Percentiles rank a stretch among this genome's conserved stretches.
Conservation (phyloP, 331 rosid genomes). For the Cydonia oblonga region DNA sequence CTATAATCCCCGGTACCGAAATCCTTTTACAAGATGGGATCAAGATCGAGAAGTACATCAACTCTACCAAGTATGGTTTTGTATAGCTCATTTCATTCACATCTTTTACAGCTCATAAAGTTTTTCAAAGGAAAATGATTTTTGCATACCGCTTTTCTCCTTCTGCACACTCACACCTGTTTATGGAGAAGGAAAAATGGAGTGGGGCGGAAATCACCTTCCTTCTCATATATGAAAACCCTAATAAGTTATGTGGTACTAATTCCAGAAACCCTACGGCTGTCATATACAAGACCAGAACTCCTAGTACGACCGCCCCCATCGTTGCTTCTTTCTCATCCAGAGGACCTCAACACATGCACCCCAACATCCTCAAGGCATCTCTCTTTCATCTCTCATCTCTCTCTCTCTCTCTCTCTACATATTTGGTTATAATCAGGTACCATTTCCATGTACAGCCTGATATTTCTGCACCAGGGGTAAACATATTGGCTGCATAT, state of each 20-base stretch:
- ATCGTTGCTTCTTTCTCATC: slow-evolving; percentile 69
- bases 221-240: not conserved
- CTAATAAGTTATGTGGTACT: not conserved
- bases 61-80: slow-evolving; percentile 51
- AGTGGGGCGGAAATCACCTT: not conserved
- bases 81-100: not conserved
- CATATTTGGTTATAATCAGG: not conserved
- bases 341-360: slow-evolving; percentile 59
- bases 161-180: not conserved
- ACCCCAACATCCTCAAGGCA: slow-evolving; percentile 63
- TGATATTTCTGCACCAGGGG: slow-evolving; percentile 73
- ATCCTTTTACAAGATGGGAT: slow-evolving; percentile 27
- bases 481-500: slow-evolving; percentile 64
- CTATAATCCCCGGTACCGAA: slow-evolving; percentile 33
- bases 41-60: slow-evolving; percentile 43
- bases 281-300: slow-evolving; percentile 37
- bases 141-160: not conserved
- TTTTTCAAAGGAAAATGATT: not conserved
- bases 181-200: not conserved
- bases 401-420: not conserved
- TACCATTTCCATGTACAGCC: slow-evolving; percentile 37
- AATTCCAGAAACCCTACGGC: slow-evolving; percentile 53
- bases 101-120: not conserved
- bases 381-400: not conserved
- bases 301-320: slow-evolving; percentile 34